A percentile compares a stretch with the other conserved stretches of the same genome.
Evolutionary conservation across 108 stramenopile species (phyloP).

Genomic region (Fragilariopsis cylindrus): DNA sequence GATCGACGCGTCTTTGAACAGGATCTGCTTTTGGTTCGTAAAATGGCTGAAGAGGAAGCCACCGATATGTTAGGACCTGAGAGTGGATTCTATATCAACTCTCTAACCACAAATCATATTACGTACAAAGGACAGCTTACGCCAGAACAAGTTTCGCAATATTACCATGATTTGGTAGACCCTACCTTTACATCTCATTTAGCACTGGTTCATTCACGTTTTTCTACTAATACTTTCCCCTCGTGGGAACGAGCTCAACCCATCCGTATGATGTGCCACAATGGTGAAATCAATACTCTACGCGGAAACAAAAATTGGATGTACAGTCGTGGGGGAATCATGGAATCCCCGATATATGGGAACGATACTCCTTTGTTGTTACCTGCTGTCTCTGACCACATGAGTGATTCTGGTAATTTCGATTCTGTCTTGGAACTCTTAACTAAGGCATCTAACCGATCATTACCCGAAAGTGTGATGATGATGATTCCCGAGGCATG

Average conservation of each 20-base stretch:
- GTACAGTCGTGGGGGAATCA: slow-evolving; percentile 93
- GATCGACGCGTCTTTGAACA: slow-evolving; percentile 82
- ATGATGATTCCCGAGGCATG: slow-evolving; percentile 97
- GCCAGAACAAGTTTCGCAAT: slow-evolving; percentile 91
- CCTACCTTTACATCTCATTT: slow-evolving; percentile 85
- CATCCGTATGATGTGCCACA: slow-evolving; percentile 97
- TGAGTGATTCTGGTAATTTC: slow-evolving; percentile 97
- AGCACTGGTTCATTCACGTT: slow-evolving; percentile 93
- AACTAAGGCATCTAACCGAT: slow-evolving; percentile 87
- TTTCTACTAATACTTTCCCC: slow-evolving; percentile 95
- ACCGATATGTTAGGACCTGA: slow-evolving; percentile 77
- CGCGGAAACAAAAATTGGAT: slow-evolving; percentile 98
- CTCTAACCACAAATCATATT: slow-evolving; percentile 82
- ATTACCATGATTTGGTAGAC: slow-evolving; percentile 88
- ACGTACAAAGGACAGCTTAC: slow-evolving; percentile 97
- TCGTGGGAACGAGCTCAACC: slow-evolving; percentile 96
- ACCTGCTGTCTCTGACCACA: slow-evolving; percentile 87
- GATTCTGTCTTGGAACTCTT: slow-evolving; percentile 94
- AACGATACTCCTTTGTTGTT: slow-evolving; percentile 83
- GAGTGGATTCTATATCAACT: slow-evolving; percentile 90
- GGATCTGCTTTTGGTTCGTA: slow-evolving; percentile 86
- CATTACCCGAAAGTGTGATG: slow-evolving; percentile 92
- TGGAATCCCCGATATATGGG: slow-evolving; percentile 88
- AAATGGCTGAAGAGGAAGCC: slow-evolving; percentile 85
- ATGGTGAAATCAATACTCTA: slow-evolving; percentile 97